These are phyloP conservation scores for Isoetes taiwanensis DNA, from an alignment of 75 land plant genomes.

Conservation along the genomic window DNA sequence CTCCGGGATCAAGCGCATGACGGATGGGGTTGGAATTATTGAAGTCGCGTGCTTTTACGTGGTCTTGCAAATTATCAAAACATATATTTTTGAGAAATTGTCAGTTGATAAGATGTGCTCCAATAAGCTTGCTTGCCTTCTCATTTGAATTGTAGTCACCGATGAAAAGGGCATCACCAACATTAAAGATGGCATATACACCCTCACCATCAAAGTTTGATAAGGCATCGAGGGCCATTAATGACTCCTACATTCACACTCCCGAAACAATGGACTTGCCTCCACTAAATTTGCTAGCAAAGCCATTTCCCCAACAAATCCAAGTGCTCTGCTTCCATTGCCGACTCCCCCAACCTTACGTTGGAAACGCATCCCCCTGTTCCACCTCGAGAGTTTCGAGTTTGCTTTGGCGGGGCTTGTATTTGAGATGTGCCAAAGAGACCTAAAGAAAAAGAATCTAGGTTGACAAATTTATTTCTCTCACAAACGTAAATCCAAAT, in stretches of 20 bases:
- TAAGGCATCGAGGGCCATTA: conserved; percentile 31
- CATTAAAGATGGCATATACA: conserved; percentile 80
- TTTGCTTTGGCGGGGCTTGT: conserved; percentile 43
- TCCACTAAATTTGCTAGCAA: conserved; percentile 33
- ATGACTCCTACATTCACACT: no score
- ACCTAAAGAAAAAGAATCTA: no score
- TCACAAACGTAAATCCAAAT: no score
- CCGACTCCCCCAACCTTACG: conserved; percentile 47
- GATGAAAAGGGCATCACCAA: conserved; percentile 75
- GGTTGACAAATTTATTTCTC: no score
- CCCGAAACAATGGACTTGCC: no score
- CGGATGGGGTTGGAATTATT: conserved; percentile 66
- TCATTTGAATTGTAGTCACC: conserved; percentile 80
- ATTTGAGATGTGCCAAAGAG: conserved; percentile 79
- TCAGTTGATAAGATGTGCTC: no score
- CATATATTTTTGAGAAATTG: no score
- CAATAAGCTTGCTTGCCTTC: no score
- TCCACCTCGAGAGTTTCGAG: conserved; percentile 26
- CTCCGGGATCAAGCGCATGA: conserved; percentile 79
- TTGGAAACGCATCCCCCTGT: conserved; percentile 62
- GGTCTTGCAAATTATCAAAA: conserved; percentile 89
- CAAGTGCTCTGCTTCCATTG: conserved; percentile 61
- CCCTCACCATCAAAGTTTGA: conserved; percentile 88
- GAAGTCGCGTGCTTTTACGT: conserved; percentile 71
- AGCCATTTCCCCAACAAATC: conserved; percentile 93